Percentiles rank a stretch among this genome's conserved stretches.
Conservation (phyloP, 2,329 filamentous ascomycete species). For the Ceratocystis papillata region DNA sequence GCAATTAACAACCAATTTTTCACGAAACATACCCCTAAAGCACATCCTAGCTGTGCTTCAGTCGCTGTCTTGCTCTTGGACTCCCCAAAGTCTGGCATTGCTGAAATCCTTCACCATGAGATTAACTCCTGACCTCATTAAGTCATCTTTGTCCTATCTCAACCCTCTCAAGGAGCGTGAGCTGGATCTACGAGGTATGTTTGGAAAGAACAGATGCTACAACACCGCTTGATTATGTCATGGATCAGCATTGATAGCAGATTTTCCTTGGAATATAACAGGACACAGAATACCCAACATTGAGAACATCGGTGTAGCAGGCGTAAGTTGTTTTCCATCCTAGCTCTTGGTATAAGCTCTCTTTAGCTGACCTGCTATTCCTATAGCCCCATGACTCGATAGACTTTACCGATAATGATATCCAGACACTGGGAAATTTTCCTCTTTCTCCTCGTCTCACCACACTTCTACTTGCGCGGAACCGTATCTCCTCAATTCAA, state of each 20-base stretch:
- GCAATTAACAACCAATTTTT: not conserved
- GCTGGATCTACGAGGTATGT: conserved; percentile 97
- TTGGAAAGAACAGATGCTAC: conserved; percentile 96
- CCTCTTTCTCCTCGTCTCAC: conserved; percentile 79
- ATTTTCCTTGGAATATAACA: conserved; percentile 44
- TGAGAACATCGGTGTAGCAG: conserved; percentile 93
- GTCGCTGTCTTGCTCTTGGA: not conserved
- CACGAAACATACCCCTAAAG: not conserved
- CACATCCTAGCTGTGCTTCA: not conserved
- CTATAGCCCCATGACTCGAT: conserved; percentile 82
- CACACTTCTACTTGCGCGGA: conserved; percentile 79
- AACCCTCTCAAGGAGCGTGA: conserved; percentile 98
- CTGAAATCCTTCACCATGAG: conserved; percentile 53
- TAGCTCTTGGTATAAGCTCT: not conserved
- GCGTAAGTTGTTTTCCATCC: conserved; percentile 46
- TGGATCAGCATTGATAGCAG: conserved; percentile 73
- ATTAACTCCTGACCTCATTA: conserved; percentile 89
- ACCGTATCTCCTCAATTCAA: conserved; percentile 76
- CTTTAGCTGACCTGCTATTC: not conserved
- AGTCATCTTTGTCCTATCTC: conserved; percentile 91
- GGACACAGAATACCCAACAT: conserved; percentile 96
- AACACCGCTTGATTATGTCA: conserved; percentile 50
- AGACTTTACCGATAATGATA: conserved; percentile 97
- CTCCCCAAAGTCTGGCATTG: not conserved
- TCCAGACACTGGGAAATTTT: conserved; percentile 80